Percentiles rank a stretch among this genome's conserved stretches.
These are phyloP conservation scores for Suhomyces tanzawaensis DNA, from an alignment of 805 yeast species.

Conservation along the genomic window DNA sequence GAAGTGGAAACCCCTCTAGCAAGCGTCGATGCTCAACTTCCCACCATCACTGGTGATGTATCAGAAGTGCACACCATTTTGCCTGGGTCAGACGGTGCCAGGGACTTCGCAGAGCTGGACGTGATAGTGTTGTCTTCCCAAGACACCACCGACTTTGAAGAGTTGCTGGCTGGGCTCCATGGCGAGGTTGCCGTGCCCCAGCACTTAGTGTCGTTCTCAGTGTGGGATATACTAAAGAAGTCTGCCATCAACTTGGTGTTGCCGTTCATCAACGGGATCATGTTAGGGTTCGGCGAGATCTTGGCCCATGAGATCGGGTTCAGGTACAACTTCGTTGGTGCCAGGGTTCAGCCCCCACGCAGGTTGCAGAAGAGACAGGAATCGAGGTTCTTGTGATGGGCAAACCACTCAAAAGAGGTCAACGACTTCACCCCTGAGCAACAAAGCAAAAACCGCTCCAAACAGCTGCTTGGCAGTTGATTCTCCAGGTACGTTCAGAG, in stretches of 20 bases:
- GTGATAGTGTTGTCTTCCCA: background rate
- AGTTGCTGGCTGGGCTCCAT: background rate
- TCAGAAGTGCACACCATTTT: background rate
- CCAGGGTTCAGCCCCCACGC: constrained; percentile 50
- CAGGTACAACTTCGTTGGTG: constrained; percentile 71
- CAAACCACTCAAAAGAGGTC: no score
- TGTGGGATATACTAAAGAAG: constrained; percentile 43
- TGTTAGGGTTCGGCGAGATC: constrained; percentile 95
- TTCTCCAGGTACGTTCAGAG: no score
- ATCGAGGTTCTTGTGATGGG: constrained; percentile 2
- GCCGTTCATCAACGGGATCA: constrained; percentile 90
- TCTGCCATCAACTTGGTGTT: constrained; percentile 72
- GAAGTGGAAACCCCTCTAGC: background rate
- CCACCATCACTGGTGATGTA: no score
- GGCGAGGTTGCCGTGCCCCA: background rate
- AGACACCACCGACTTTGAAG: background rate
- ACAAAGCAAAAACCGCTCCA: no score
- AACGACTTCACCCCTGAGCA: no score
- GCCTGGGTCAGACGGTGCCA: background rate
- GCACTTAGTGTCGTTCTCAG: constrained; percentile 15
- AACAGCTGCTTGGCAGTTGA: no score
- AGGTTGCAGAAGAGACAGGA: constrained; percentile 23
- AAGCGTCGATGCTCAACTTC: no score
- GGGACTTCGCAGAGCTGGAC: background rate
- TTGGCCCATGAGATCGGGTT: constrained; percentile 91